Percentiles rank a stretch among this genome's conserved stretches.
Conservation (phyloP, 2,329 filamentous ascomycete genomes). For the Exophiala mesophila region DNA sequence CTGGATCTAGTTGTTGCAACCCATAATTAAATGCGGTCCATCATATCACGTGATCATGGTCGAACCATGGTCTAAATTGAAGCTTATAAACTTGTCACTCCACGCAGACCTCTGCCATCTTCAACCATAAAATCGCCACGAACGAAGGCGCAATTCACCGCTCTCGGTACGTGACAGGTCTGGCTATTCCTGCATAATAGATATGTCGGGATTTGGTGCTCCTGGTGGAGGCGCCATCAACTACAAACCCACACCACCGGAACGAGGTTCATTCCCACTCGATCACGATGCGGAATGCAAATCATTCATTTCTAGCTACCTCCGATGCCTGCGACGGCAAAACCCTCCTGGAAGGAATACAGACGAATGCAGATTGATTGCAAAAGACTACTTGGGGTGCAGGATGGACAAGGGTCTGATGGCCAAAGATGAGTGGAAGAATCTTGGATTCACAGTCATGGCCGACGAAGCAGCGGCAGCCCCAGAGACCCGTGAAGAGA, state of each 20-base stretch:
- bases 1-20: no score
- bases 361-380: conserved; percentile 74
- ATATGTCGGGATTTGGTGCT: conserved; percentile 56
- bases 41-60: no score
- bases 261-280: conserved; percentile 91
- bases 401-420: conserved; percentile 96
- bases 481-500: no score
- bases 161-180: no score
- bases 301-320: conserved; percentile 75
- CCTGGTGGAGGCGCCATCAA: conserved; percentile 62
- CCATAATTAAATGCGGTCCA: no score
- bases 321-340: conserved; percentile 62
- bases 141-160: no score
- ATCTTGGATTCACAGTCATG: conserved; percentile 72
- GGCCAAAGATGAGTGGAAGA: conserved; percentile 92
- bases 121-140: no score
- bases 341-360: conserved; percentile 82
- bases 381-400: conserved; percentile 84
- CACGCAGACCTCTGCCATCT: background rate
- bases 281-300: conserved; percentile 98
- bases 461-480: no score
- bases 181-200: background rate
- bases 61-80: no score
- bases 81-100: background rate
- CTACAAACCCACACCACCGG: conserved; percentile 69